These are phyloP conservation scores for Austropuccinia psidii DNA, from an alignment of 1,284 basidiomycete species.

Conservation along the genomic window DNA sequence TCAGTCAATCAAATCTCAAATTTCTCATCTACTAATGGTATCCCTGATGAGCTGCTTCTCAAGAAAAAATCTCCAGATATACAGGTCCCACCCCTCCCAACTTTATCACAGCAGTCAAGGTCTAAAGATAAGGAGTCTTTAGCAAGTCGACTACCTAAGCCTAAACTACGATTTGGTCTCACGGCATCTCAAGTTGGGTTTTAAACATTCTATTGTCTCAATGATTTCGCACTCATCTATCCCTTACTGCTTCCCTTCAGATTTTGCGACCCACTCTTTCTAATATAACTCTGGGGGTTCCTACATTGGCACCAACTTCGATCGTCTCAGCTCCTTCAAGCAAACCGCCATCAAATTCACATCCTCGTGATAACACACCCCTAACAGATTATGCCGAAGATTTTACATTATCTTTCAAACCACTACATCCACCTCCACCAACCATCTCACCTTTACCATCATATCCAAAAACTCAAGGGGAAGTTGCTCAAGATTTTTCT, in stretches of 20 bases:
- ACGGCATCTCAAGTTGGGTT: neutral
- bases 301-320: constrained; percentile 52
- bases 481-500: constrained; percentile 78
- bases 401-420: constrained; percentile 53
- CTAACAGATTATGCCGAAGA: constrained; percentile 48
- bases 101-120: neutral
- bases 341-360: no score
- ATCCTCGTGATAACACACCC: constrained; percentile 39
- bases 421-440: constrained; percentile 50
- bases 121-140: neutral
- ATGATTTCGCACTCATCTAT: no score
- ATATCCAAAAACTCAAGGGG: constrained; percentile 67
- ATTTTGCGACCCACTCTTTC: no score
- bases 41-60: no score
- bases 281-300: no score
- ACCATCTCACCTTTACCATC: constrained; percentile 62
- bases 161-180: neutral
- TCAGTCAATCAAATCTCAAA: neutral
- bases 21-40: no score
- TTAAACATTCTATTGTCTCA: neutral
- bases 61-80: no score
- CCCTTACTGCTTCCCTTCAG: no score
- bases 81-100: neutral
- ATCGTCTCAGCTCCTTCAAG: constrained; percentile 50
- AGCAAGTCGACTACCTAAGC: neutral